Evolutionary conservation across 495 filamentous ascomycete species (phyloP).

Genomic region (Pseudotulostoma volvatum): DNA sequence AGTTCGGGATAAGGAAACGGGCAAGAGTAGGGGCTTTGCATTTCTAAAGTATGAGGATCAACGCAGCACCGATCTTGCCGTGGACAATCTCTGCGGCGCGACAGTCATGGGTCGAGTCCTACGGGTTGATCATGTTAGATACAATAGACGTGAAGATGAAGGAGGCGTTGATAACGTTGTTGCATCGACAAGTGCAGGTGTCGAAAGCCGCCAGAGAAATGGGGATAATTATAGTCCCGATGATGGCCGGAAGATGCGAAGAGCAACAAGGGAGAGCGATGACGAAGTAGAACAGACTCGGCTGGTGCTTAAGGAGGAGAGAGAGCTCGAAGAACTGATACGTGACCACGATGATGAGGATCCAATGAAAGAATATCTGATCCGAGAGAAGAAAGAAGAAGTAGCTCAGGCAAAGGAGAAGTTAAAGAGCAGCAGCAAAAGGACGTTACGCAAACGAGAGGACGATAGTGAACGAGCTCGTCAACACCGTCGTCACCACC

Average conservation of each 20-base stretch:
- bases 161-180: slow-evolving; percentile 46
- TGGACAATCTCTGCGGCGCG: slow-evolving; percentile 85
- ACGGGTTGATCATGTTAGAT: slow-evolving; percentile 81
- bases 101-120: slow-evolving; percentile 65
- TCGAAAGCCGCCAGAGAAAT: slow-evolving; percentile 3
- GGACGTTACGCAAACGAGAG: slow-evolving; percentile 20
- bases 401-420: slow-evolving; percentile 50
- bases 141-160: slow-evolving; percentile 78
- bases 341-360: slow-evolving; percentile 83
- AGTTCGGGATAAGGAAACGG: slow-evolving; percentile 84
- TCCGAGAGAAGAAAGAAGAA: slow-evolving; percentile 81
- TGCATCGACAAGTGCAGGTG: slow-evolving; percentile 17
- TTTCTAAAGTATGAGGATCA: slow-evolving; percentile 99
- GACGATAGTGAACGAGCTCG: slow-evolving; percentile 24
- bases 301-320: slow-evolving; percentile 49
- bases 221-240: slow-evolving; percentile 20
- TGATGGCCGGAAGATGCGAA: slow-evolving; percentile 28
- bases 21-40: slow-evolving; percentile 81
- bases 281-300: slow-evolving; percentile 18
- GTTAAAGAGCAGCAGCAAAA: slow-evolving; percentile 28
- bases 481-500: slow-evolving; percentile 37
- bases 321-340: slow-evolving; percentile 59
- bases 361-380: slow-evolving; percentile 84
- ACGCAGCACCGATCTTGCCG: slow-evolving; percentile 83
- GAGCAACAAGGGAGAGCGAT: slow-evolving; percentile 13